phyloP scores from a whole-genome alignment of 345 rosid species.

The Salix dunnii region DNA sequence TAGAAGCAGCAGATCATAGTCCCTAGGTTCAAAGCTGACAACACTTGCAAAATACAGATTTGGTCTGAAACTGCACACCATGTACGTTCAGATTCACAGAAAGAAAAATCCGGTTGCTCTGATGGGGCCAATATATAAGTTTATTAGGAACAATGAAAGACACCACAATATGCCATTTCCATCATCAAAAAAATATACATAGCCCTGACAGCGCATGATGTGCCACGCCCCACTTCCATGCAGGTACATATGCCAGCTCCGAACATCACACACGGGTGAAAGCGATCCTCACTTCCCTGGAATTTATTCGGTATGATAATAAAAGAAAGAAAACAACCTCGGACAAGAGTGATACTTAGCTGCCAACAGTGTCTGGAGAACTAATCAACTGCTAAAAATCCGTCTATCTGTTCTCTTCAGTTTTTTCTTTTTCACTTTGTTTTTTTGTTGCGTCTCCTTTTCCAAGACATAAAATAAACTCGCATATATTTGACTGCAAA shows the following conservation, averaged over 20 bases:
- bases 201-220: not conserved
- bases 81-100: not conserved
- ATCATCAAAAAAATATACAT: not conserved
- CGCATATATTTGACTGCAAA: slow-evolving; percentile 1
- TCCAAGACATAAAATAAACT: slow-evolving; percentile 1
- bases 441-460: not conserved
- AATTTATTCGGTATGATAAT: not conserved
- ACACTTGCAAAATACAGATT: not conserved
- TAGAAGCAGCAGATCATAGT: not conserved
- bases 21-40: not conserved
- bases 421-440: not conserved
- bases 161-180: not conserved
- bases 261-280: not conserved
- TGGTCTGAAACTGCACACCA: not conserved
- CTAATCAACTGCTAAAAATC: not conserved
- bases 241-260: slow-evolving; percentile 2
- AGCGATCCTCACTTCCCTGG: not conserved
- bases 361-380: not conserved
- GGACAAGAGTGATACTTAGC: not conserved
- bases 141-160: not conserved
- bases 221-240: not conserved
- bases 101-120: not conserved
- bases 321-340: not conserved
- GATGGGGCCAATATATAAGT: not conserved
- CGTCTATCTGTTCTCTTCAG: not conserved